Evolutionary conservation across 495 filamentous ascomycete species (phyloP).

Genomic region (Neurospora sublineolata): DNA sequence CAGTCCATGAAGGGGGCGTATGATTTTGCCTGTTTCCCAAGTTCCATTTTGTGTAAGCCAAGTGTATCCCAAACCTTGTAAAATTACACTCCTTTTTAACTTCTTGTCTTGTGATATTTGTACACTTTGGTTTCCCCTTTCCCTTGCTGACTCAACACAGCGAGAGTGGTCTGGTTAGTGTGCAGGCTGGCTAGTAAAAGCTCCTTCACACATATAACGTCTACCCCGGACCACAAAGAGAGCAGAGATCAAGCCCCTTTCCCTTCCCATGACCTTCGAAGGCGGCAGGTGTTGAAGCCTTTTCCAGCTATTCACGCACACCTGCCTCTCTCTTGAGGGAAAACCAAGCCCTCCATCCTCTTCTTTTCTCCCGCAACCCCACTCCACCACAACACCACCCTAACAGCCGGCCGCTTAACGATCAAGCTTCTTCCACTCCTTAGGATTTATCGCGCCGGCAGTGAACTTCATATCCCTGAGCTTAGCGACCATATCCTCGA

Average conservation of each 20-base stretch:
- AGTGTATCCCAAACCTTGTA: background rate
- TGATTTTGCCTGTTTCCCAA: background rate
- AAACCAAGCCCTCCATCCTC: background rate
- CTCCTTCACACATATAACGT: background rate
- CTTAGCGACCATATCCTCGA: constrained; percentile 62
- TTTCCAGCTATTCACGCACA: background rate
- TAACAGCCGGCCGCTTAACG: background rate
- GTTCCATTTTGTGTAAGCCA: background rate
- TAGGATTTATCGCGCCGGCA: background rate
- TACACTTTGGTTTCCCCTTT: background rate
- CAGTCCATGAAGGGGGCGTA: background rate
- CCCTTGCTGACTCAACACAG: background rate
- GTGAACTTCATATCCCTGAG: constrained; percentile 31
- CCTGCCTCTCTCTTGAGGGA: background rate
- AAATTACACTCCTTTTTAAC: background rate
- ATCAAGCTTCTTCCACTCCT: background rate
- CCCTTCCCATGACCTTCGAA: background rate
- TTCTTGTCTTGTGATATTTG: background rate
- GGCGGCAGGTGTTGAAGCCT: background rate
- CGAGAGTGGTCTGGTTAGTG: background rate
- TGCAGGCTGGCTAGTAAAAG: background rate
- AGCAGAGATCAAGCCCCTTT: background rate
- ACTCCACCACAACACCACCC: background rate
- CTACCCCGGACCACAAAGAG: background rate
- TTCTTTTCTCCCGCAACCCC: background rate